phyloP scores from a whole-genome alignment of 169 alveolate genomes.

The Plasmodium chabaudi region DNA sequence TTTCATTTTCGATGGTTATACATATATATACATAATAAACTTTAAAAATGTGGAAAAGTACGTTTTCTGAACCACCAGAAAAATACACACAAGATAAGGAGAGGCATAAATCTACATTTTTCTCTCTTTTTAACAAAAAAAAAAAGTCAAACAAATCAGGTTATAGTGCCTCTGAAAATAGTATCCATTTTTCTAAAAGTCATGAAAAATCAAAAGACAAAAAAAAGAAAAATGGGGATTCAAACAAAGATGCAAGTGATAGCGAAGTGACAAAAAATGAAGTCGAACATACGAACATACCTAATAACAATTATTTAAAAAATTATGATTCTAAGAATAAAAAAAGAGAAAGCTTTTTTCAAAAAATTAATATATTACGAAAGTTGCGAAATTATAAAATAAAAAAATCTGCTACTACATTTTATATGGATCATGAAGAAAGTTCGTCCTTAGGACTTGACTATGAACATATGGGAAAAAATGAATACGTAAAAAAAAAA shows the following conservation, averaged over 20 bases:
- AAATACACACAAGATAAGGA: constrained; percentile 10
- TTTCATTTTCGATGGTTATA: not conserved
- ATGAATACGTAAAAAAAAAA: constrained; percentile 14
- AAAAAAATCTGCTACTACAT: constrained; percentile 53
- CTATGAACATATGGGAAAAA: not conserved
- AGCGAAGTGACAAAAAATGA: not conserved
- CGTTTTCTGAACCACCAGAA: constrained; percentile 5
- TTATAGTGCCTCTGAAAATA: constrained; percentile 8
- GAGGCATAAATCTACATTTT: constrained; percentile 42
- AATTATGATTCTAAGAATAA: constrained; percentile 15
- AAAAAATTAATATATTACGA: constrained; percentile 67
- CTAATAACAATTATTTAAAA: not conserved
- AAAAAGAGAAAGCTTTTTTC: constrained; percentile 73
- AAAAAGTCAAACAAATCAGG: constrained; percentile 15
- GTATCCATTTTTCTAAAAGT: constrained; percentile 1
- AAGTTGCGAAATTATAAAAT: constrained; percentile 58
- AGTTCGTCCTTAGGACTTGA: constrained; percentile 4
- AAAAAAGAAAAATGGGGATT: not conserved
- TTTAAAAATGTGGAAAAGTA: constrained; percentile 24
- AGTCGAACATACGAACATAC: not conserved
- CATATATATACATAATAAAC: not conserved
- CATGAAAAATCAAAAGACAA: not conserved
- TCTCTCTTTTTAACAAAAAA: constrained; percentile 53
- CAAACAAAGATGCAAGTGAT: not conserved
- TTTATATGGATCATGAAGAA: constrained; percentile 12